Conservation (phyloP, 106 monocot species). For the Dendrobium chrysotoxum region DNA sequence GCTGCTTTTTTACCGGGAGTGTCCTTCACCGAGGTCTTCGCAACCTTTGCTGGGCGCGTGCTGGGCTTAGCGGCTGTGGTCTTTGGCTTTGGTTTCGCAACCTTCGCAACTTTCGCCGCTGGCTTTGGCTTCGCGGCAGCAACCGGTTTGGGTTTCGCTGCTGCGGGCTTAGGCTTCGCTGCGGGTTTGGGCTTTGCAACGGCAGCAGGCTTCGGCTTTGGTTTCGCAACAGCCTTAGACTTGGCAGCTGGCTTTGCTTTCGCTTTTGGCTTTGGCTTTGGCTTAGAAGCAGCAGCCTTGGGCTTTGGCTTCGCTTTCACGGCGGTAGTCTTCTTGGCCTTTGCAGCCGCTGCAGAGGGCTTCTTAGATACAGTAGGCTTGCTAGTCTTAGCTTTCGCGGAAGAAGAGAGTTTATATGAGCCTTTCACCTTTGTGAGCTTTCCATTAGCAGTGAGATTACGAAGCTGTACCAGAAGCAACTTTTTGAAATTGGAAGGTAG, state of each 20-base stretch:
- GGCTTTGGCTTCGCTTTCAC: slow-evolving; percentile 16
- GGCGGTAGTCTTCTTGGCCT: slow-evolving; percentile 14
- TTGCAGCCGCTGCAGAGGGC: background rate
- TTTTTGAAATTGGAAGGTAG: slow-evolving; percentile 70
- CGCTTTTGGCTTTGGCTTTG: slow-evolving; percentile 14
- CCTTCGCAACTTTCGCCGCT: background rate
- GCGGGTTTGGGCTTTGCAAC: slow-evolving; percentile 20
- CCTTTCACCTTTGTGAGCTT: slow-evolving; percentile 77
- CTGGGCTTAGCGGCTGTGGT: slow-evolving; percentile 4
- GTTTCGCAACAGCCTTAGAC: slow-evolving; percentile 1
- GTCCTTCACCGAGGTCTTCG: slow-evolving; percentile 10
- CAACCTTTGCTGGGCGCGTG: background rate
- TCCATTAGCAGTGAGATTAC: slow-evolving; percentile 48
- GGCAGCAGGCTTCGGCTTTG: slow-evolving; percentile 14
- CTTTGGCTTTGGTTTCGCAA: background rate
- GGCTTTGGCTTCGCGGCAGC: background rate
- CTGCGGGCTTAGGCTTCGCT: slow-evolving; percentile 30
- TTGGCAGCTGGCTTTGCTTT: slow-evolving; percentile 11
- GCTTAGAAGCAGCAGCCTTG: slow-evolving; percentile 12
- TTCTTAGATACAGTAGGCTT: background rate
- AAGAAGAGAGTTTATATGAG: slow-evolving; percentile 65
- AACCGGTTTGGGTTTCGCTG: background rate
- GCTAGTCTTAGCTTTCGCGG: background rate
- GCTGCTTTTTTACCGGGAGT: slow-evolving; percentile 2
- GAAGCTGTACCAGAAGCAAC: slow-evolving; percentile 55